Evolutionary conservation across 2,329 filamentous ascomycete genomes (phyloP).

Genomic region (Dothistroma septosporum): DNA sequence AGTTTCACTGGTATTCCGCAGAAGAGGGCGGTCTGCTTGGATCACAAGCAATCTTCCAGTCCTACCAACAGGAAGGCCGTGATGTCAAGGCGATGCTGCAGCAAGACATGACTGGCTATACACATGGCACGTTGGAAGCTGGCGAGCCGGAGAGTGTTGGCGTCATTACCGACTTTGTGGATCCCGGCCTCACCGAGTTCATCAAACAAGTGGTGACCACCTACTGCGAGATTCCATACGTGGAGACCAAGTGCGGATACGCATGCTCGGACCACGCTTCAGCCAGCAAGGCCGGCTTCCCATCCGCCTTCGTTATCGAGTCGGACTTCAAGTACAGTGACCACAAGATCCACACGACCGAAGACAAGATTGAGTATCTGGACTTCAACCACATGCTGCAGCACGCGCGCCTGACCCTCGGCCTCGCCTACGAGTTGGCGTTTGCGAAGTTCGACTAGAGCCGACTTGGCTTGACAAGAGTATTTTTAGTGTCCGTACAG

Average conservation of each 20-base stretch:
- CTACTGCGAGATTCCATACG: slow-evolving; percentile 85
- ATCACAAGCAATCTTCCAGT: slow-evolving; percentile 81
- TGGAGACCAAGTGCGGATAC: slow-evolving; percentile 84
- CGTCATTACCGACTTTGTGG: slow-evolving; percentile 88
- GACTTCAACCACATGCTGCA: slow-evolving; percentile 90
- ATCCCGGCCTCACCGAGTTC: slow-evolving; percentile 75
- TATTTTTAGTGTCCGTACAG: not conserved
- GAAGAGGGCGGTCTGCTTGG: slow-evolving; percentile 85
- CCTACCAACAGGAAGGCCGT: slow-evolving; percentile 67
- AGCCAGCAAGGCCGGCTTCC: slow-evolving; percentile 69
- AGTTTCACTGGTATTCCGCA: slow-evolving; percentile 95
- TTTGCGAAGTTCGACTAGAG: slow-evolving; percentile 62
- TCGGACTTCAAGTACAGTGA: slow-evolving; percentile 62
- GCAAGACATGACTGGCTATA: slow-evolving; percentile 95
- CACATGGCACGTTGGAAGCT: slow-evolving; percentile 75
- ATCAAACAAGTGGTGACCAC: slow-evolving; percentile 82
- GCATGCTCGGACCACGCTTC: slow-evolving; percentile 71
- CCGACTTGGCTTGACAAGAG: not conserved
- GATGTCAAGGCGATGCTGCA: slow-evolving; percentile 95
- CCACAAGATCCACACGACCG: slow-evolving; percentile 65
- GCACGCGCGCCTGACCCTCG: slow-evolving; percentile 79
- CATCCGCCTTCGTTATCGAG: slow-evolving; percentile 73
- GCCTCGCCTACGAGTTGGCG: slow-evolving; percentile 77
- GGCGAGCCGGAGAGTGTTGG: slow-evolving; percentile 82
- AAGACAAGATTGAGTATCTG: slow-evolving; percentile 66